These are phyloP conservation scores for Megacollybia platyphylla DNA, from an alignment of 1,284 basidiomycete species.

Conservation along the genomic window DNA sequence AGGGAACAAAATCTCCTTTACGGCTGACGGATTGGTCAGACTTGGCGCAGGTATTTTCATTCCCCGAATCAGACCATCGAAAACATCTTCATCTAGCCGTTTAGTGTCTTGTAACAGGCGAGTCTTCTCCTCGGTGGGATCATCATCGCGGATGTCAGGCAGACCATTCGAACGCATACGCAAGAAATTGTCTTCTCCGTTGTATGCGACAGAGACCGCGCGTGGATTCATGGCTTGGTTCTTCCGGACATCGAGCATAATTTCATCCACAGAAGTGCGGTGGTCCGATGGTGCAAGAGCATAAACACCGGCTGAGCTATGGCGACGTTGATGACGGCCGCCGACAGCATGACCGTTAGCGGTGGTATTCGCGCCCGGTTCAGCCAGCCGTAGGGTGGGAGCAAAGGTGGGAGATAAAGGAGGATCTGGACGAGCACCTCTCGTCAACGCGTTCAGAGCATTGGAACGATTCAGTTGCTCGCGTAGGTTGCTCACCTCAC, in stretches of 20 bases:
- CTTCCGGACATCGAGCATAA: slow-evolving; percentile 68
- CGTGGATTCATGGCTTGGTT: slow-evolving; percentile 70
- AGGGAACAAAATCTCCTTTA: slow-evolving; percentile 98
- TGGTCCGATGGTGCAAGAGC: slow-evolving; percentile 46
- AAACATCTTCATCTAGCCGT: slow-evolving; percentile 87
- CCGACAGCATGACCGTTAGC: slow-evolving; percentile 17
- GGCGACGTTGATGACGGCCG: slow-evolving; percentile 64
- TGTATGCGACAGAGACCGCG: slow-evolving; percentile 86
- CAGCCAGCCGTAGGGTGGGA: slow-evolving; percentile 51
- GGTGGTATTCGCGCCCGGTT: slow-evolving; percentile 28
- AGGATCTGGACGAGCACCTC: slow-evolving; percentile 54
- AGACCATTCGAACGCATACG: slow-evolving; percentile 66
- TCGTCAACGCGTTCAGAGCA: slow-evolving; percentile 76
- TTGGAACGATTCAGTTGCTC: slow-evolving; percentile 94
- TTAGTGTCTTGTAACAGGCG: slow-evolving; percentile 87
- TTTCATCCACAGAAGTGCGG: slow-evolving; percentile 67
- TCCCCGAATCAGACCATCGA: slow-evolving; percentile 83
- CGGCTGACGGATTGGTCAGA: slow-evolving; percentile 81
- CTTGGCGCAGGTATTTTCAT: slow-evolving; percentile 91
- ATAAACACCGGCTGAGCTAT: slow-evolving; percentile 77
- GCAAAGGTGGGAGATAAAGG: slow-evolving; percentile 76
- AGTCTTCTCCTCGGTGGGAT: slow-evolving; percentile 92
- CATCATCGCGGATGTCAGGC: slow-evolving; percentile 64
- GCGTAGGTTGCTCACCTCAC: slow-evolving; percentile 81
- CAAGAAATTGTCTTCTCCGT: slow-evolving; percentile 62